Base-by-base conservation (phyloP, 148 eudicot genomes). In the Spergularia marina region DNA sequence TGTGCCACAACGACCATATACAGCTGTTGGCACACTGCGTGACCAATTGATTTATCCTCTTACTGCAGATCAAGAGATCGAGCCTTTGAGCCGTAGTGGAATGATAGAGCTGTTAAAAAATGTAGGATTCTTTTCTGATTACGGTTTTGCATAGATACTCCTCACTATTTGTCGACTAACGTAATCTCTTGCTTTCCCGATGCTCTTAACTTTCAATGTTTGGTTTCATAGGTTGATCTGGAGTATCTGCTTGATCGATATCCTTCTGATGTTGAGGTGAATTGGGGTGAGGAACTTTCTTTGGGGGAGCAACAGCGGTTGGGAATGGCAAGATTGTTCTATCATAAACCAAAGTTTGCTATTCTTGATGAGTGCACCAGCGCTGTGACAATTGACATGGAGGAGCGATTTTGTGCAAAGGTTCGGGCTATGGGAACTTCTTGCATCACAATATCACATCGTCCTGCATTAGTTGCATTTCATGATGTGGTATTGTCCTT, bases 341-440 rank as follows among this genome's bases (percentile, higher is more conserved):
- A 95, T 84, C 98, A 95, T 84, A 95, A 92, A 80, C 98, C 98
- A 76, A 95, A 89, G 80, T 95, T 91, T 88, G 98, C 98, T 56
- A 95, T 95, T 78, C 91, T 95, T 68, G 98, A 95, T 85, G 98
- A 95, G 77, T 95, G 98, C 77, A 95, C 98, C 44, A 92, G 98
- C 88, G 98, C 98, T 12, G 98, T 95, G 77, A 95, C 98, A 41
- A 95, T 91, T 61, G 98, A 92, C 84, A 95, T 95, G 98, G 98
- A 95, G 82, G 98, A 95, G 81, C 96, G 98, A 55, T 95, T 95
- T 77, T 95, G 97, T 90, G 89, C 92, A 12, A 92, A 90, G 86
- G 98, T 95, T 49, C 87, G 94, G 80, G 98, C 97, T 12, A 95
- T 95, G 98, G 98, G 97, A 67, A 90, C 98, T 78, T 92, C 98